A percentile compares a stretch with the other conserved stretches of the same genome.
phyloP scores from a whole-genome alignment of 2,329 filamentous ascomycete genomes.

The Drechslerella dactyloides region DNA sequence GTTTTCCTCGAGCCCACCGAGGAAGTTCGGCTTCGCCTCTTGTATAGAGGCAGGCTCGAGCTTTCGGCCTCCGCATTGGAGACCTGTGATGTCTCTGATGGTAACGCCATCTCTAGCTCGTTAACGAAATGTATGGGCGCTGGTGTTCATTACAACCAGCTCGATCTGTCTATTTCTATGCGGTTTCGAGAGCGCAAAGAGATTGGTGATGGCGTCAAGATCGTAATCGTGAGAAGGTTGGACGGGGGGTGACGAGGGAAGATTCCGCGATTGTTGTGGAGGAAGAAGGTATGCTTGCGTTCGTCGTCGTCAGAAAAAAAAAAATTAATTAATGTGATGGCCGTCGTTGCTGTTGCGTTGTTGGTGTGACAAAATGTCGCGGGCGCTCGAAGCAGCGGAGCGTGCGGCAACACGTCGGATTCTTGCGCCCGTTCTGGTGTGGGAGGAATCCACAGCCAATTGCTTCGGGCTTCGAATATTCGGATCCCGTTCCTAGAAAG shows the following conservation, averaged over 20 bases:
- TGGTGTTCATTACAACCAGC: slow-evolving; percentile 35
- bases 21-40: slow-evolving; percentile 44
- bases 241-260: slow-evolving; percentile 15
- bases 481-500: slow-evolving; percentile 21
- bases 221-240: neutral
- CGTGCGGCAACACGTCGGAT: slow-evolving; percentile 31
- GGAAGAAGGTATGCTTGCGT: slow-evolving; percentile 10
- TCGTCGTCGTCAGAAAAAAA: slow-evolving; percentile 6
- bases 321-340: no score
- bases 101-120: slow-evolving; percentile 36
- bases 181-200: slow-evolving; percentile 16
- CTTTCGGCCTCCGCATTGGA: slow-evolving; percentile 25
- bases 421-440: slow-evolving; percentile 2
- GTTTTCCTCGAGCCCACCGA: slow-evolving; percentile 49
- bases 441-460: slow-evolving; percentile 29
- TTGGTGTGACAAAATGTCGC: slow-evolving; percentile 40
- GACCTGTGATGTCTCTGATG: slow-evolving; percentile 27
- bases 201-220: slow-evolving; percentile 17
- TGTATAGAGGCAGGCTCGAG: slow-evolving; percentile 38
- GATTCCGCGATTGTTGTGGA: slow-evolving; percentile 12
- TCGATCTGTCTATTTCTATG: slow-evolving; percentile 15
- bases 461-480: slow-evolving; percentile 12
- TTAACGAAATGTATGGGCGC: neutral
- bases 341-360: slow-evolving; percentile 18
- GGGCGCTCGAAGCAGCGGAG: slow-evolving; percentile 12